Conservation (phyloP, 2,329 filamentous ascomycete species). For the Rasamsonia emersonii region DNA sequence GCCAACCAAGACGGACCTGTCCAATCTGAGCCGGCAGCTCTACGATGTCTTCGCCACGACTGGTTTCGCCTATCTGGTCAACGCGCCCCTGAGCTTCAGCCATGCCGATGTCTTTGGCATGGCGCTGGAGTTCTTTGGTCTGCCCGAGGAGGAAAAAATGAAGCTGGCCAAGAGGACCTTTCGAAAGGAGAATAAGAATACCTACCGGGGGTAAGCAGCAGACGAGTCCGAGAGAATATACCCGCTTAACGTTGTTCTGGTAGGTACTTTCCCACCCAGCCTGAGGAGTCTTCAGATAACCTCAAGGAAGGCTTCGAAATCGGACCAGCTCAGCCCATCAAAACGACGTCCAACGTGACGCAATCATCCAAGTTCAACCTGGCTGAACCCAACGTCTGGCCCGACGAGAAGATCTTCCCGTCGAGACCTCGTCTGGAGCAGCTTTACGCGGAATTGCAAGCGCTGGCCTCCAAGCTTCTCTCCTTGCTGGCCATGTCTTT, state of each 20-base stretch:
- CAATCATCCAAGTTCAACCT: slow-evolving; percentile 26
- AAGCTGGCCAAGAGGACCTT: slow-evolving; percentile 37
- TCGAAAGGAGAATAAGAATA: slow-evolving; percentile 31
- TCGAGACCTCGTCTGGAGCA: slow-evolving; percentile 25
- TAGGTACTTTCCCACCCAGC: slow-evolving; percentile 39
- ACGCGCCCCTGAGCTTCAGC: slow-evolving; percentile 33
- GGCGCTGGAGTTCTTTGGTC: slow-evolving; percentile 31
- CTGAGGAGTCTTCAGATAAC: slow-evolving; percentile 30
- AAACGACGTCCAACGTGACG: slow-evolving; percentile 4
- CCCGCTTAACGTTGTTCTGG: background rate
- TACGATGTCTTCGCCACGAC: slow-evolving; percentile 37
- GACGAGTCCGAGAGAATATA: no score
- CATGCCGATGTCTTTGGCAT: slow-evolving; percentile 37
- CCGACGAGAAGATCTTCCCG: slow-evolving; percentile 12
- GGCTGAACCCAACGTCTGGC: slow-evolving; percentile 36
- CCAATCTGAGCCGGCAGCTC: slow-evolving; percentile 27
- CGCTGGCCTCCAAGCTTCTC: slow-evolving; percentile 29
- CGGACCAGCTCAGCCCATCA: slow-evolving; percentile 20
- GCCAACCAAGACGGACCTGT: slow-evolving; percentile 17
- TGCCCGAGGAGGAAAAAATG: slow-evolving; percentile 31
- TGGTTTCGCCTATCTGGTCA: slow-evolving; percentile 40
- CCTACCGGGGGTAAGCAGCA: slow-evolving; percentile 36
- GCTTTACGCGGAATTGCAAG: slow-evolving; percentile 33
- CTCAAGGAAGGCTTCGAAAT: slow-evolving; percentile 42
- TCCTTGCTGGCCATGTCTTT: slow-evolving; percentile 33